These are phyloP conservation scores for Macrolepiota albuminosa DNA, from an alignment of 768 basidiomycete genomes.

Conservation along the genomic window DNA sequence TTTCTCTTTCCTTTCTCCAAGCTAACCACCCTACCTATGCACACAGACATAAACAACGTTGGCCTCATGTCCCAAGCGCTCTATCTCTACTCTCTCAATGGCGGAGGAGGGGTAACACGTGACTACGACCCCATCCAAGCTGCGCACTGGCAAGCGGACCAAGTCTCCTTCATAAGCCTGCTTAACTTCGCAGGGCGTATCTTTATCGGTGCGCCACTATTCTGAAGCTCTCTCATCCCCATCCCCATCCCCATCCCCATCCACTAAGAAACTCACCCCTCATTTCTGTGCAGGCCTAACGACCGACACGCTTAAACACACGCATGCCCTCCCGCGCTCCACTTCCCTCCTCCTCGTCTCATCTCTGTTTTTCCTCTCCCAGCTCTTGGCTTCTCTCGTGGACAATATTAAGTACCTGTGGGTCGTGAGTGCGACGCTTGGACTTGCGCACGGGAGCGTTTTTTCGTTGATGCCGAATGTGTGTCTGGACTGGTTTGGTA, in stretches of 20 bases:
- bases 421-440: constrained; percentile 49
- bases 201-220: constrained; percentile 49
- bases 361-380: constrained; percentile 65
- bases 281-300: constrained; percentile 44
- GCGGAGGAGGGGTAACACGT: constrained; percentile 24
- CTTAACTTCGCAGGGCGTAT: constrained; percentile 81
- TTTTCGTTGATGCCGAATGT: constrained; percentile 77
- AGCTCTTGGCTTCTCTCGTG: constrained; percentile 53
- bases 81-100: constrained; percentile 42
- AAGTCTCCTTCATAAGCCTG: constrained; percentile 79
- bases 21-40: not conserved
- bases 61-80: constrained; percentile 69
- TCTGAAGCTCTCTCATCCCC: not conserved
- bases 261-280: not conserved
- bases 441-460: constrained; percentile 64
- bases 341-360: constrained; percentile 69
- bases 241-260: not conserved
- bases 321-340: constrained; percentile 57
- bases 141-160: constrained; percentile 72
- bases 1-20: not conserved
- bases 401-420: constrained; percentile 62
- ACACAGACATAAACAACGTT: constrained; percentile 72
- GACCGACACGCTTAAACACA: constrained; percentile 60
- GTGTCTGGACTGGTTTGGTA: constrained; percentile 84
- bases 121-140: constrained; percentile 66